Conservation (phyloP, 192 early-diverging fungal species). For the Linderina pennispora region DNA sequence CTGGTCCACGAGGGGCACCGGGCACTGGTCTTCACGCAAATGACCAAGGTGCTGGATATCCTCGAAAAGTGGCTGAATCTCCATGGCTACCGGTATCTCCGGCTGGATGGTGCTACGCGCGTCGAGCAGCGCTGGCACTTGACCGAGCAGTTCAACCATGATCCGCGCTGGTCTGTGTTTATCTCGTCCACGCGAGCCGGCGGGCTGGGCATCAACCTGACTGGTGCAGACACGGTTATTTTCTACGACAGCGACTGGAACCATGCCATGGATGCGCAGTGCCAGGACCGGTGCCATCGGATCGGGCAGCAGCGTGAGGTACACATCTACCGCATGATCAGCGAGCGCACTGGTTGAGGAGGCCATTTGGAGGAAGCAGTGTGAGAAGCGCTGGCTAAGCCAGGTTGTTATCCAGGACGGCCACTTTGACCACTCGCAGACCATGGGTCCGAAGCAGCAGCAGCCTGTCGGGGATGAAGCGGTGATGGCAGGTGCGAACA, state of each 20-base stretch:
- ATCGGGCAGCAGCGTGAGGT: conserved; percentile 86
- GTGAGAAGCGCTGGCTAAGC: conserved; percentile 72
- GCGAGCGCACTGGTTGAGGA: conserved; percentile 69
- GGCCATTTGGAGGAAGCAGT: conserved; percentile 72
- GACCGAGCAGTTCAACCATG: conserved; percentile 95
- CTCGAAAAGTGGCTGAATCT: conserved; percentile 82
- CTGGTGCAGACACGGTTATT: conserved; percentile 93
- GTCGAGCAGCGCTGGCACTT: conserved; percentile 82
- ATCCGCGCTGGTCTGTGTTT: conserved; percentile 84
- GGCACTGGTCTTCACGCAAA: conserved; percentile 93
- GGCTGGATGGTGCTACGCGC: conserved; percentile 86
- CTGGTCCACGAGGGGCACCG: conserved; percentile 87
- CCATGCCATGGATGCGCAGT: conserved; percentile 94
- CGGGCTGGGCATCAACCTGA: conserved; percentile 92
- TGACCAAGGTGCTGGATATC: conserved; percentile 93
- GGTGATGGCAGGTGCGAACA: too few relatives aligned
- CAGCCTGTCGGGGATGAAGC: not conserved
- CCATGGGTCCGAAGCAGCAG: not conserved
- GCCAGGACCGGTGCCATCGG: conserved; percentile 94
- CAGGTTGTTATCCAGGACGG: conserved; percentile 76
- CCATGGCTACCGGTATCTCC: conserved; percentile 75
- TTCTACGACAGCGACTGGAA: conserved; percentile 94
- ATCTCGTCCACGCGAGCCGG: conserved; percentile 92
- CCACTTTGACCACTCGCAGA: conserved; percentile 57
- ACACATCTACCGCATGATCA: conserved; percentile 72